These are phyloP conservation scores for Trichosporon ovoides DNA, from an alignment of 1,284 basidiomycete genomes.

Conservation along the genomic window DNA sequence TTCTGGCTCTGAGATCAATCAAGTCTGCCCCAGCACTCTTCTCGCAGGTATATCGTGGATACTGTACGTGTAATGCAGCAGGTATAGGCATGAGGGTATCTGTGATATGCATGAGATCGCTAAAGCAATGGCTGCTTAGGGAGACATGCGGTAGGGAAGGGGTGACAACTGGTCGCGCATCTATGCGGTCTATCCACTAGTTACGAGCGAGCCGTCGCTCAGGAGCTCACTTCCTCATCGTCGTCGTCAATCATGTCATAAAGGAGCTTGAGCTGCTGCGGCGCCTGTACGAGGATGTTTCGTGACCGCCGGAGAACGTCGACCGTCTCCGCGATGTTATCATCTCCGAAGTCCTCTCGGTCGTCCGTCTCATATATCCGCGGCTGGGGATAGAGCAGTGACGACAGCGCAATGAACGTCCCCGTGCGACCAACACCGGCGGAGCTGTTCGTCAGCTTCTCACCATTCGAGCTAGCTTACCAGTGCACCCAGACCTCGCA, in stretches of 20 bases:
- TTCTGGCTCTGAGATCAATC: too few relatives aligned
- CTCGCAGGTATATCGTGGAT: too few relatives aligned
- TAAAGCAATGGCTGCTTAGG: too few relatives aligned
- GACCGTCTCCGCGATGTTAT: constrained; percentile 29
- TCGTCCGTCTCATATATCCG: neutral
- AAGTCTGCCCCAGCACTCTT: too few relatives aligned
- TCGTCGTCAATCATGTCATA: constrained; percentile 7
- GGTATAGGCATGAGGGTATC: too few relatives aligned
- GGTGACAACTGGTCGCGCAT: too few relatives aligned
- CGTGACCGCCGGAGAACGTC: constrained; percentile 39
- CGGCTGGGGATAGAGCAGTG: constrained; percentile 20
- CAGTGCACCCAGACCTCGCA: constrained; percentile 47
- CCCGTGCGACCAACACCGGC: constrained; percentile 45
- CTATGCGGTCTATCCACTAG: too few relatives aligned
- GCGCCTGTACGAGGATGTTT: constrained; percentile 36
- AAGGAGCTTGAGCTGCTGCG: constrained; percentile 35
- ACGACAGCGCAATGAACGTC: constrained; percentile 40
- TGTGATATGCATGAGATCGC: too few relatives aligned
- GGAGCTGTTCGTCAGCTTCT: constrained; percentile 25
- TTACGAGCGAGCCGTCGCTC: too few relatives aligned
- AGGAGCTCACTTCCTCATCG: too few relatives aligned
- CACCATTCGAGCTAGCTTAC: constrained; percentile 26
- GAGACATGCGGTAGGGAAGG: too few relatives aligned
- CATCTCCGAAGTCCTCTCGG: constrained; percentile 9
- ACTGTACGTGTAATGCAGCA: too few relatives aligned